phyloP scores from a whole-genome alignment of 176 grass and related monocot genomes.

The Leersia perrieri region DNA sequence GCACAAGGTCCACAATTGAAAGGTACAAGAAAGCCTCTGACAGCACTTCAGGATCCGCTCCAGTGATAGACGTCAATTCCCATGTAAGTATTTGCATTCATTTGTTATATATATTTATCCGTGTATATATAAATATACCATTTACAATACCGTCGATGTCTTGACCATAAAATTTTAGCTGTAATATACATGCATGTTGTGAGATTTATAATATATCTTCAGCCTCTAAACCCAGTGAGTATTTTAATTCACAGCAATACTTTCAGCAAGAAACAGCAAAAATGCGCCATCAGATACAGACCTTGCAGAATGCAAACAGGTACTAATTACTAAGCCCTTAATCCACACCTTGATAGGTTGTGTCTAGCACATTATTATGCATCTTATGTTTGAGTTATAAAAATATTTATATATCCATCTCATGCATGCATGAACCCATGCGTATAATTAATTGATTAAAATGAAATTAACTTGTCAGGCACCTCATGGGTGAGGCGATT shows the following conservation, averaged over 20 bases:
- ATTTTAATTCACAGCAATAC: constrained; percentile 65
- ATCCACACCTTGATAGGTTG: neutral
- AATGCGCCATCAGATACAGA: constrained; percentile 69
- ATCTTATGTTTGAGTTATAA: neutral
- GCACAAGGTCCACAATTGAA: constrained; percentile 77
- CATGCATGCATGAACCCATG: neutral
- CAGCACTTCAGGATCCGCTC: constrained; percentile 59
- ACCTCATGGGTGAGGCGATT: constrained; percentile 67
- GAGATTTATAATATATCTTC: neutral
- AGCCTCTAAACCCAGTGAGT: neutral
- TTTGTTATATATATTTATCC: neutral
- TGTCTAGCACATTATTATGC: neutral
- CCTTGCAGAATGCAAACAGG: constrained; percentile 71
- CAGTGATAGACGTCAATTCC: constrained; percentile 66
- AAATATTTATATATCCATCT: no score
- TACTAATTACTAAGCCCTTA: constrained; percentile 10
- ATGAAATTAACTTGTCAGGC: constrained; percentile 38
- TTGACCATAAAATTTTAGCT: neutral
- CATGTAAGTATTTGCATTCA: constrained; percentile 38
- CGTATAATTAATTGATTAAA: neutral
- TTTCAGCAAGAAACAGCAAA: constrained; percentile 73
- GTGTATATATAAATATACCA: neutral
- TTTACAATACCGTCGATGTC: neutral
- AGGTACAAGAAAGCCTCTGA: constrained; percentile 84
- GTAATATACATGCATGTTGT: neutral